A percentile compares a stretch with the other conserved stretches of the same genome.
Evolutionary conservation across 345 rosid genomes (phyloP).

Genomic region (Odontarrhena argentea): DNA sequence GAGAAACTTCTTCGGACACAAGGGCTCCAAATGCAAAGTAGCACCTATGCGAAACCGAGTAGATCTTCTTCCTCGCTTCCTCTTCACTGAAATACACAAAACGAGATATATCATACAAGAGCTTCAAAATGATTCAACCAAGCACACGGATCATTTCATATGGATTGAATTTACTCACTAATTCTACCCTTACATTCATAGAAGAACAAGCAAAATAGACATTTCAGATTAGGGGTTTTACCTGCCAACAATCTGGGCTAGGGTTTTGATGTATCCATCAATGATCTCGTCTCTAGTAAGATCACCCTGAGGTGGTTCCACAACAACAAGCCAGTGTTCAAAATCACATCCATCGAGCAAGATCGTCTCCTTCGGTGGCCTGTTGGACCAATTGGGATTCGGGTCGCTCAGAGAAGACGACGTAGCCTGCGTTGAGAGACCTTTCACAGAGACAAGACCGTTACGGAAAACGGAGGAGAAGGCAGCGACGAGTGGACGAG

Average conservation of each 20-base stretch:
- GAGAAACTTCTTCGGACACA: constrained; percentile 69
- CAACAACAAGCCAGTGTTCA: constrained; percentile 89
- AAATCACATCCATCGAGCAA: constrained; percentile 93
- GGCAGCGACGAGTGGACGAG: constrained; percentile 27
- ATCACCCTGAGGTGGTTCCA: constrained; percentile 68
- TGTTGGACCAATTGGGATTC: constrained; percentile 83
- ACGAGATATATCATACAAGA: not conserved
- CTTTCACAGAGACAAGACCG: constrained; percentile 35
- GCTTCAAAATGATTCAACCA: constrained; percentile 2
- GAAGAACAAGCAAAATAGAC: not conserved
- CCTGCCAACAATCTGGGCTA: constrained; percentile 80
- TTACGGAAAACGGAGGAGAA: constrained; percentile 32
- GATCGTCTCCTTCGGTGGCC: constrained; percentile 92
- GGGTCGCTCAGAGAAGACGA: constrained; percentile 73
- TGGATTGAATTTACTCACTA: not conserved
- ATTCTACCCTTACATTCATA: not conserved
- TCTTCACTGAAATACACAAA: constrained; percentile 57
- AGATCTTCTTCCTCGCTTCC: constrained; percentile 85
- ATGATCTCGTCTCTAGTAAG: constrained; percentile 88
- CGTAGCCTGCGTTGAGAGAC: constrained; percentile 53
- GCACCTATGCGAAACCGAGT: constrained; percentile 75
- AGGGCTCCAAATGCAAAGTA: constrained; percentile 91
- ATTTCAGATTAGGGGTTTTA: constrained; percentile 24
- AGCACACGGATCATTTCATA: constrained; percentile 9
- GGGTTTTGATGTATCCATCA: constrained; percentile 69